phyloP scores from a whole-genome alignment of 352 stramenopile species.

The Globisporangium alternatum region DNA sequence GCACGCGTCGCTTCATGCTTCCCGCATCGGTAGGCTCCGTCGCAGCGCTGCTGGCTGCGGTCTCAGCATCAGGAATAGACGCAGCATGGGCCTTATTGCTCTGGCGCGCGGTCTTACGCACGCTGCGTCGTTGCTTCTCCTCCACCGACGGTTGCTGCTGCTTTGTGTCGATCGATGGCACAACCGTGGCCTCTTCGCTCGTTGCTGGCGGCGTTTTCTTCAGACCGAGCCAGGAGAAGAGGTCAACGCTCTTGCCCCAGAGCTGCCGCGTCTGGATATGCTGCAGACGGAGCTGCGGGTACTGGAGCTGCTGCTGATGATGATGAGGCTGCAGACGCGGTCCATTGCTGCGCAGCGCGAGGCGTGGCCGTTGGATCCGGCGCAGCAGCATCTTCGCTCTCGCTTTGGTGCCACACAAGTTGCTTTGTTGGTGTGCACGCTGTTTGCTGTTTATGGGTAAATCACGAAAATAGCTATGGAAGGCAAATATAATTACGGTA shows the following conservation, averaged over 20 bases:
- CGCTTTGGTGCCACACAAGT: not conserved
- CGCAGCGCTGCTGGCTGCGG: conserved; percentile 10
- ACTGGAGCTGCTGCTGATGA: not conserved
- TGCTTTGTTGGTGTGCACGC: not conserved
- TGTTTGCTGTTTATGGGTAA: too few relatives aligned
- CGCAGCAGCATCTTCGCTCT: conserved; percentile 25
- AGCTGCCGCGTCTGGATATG: conserved; percentile 23
- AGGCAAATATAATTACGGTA: too few relatives aligned
- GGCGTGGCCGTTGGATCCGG: conserved; percentile 8
- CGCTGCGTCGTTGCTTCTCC: not conserved
- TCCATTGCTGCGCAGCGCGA: conserved; percentile 3
- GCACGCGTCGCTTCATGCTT: conserved; percentile 3
- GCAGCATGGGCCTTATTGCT: conserved; percentile 3
- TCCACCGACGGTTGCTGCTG: not conserved
- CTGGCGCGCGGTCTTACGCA: not conserved
- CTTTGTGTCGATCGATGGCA: not conserved
- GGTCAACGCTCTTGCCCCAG: conserved; percentile 31
- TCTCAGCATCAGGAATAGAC: not conserved
- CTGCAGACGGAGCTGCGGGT: not conserved
- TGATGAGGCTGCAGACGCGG: not conserved
- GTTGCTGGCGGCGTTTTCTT: not conserved
- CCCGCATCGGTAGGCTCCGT: conserved; percentile 5
- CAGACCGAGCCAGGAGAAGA: conserved; percentile 38
- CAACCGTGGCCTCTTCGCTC: not conserved
- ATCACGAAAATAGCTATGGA: too few relatives aligned